These are phyloP conservation scores for Cochlearia excelsa DNA, from an alignment of 345 rosid species.

Conservation along the genomic window DNA sequence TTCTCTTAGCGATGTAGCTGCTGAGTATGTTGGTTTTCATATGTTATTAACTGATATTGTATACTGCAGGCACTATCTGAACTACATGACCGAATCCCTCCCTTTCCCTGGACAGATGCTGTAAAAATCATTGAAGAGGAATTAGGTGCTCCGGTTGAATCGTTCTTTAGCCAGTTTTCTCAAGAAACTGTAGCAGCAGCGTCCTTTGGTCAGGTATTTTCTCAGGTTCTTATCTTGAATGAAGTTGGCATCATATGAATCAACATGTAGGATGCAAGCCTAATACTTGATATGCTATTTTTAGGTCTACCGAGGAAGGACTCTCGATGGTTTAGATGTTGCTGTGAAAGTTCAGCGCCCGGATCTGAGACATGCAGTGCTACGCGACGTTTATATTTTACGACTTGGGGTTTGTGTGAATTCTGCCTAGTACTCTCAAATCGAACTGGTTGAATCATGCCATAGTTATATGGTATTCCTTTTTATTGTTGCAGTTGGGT, in stretches of 20 bases:
- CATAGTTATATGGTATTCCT: slow-evolving; percentile 23
- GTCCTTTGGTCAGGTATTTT: slow-evolving; percentile 89
- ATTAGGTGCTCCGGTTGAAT: slow-evolving; percentile 69
- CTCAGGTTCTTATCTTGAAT: slow-evolving; percentile 14
- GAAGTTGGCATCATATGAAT: slow-evolving; percentile 16
- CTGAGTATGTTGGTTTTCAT: slow-evolving; percentile 12
- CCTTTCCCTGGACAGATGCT: slow-evolving; percentile 70
- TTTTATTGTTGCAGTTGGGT: slow-evolving; percentile 60
- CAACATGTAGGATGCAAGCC: slow-evolving; percentile 11
- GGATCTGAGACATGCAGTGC: slow-evolving; percentile 72
- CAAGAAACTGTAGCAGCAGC: slow-evolving; percentile 93
- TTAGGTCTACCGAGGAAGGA: slow-evolving; percentile 78
- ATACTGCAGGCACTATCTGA: slow-evolving; percentile 82
- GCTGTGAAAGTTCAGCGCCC: slow-evolving; percentile 98
- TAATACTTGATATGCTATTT: slow-evolving; percentile 26
- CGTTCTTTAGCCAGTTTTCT: slow-evolving; percentile 66
- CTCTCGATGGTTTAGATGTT: slow-evolving; percentile 69
- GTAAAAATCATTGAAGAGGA: slow-evolving; percentile 84
- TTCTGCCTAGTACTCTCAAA: slow-evolving; percentile 4
- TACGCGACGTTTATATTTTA: slow-evolving; percentile 81
- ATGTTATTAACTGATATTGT: slow-evolving; percentile 19
- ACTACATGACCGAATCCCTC: slow-evolving; percentile 85
- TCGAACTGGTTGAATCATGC: slow-evolving; percentile 18
- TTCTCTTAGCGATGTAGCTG: slow-evolving; percentile 7
- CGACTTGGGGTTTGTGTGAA: slow-evolving; percentile 76